Evolutionary conservation across 371 early-diverging fungal genomes (phyloP).

Genomic region (Apophysomyces ossiformis): DNA sequence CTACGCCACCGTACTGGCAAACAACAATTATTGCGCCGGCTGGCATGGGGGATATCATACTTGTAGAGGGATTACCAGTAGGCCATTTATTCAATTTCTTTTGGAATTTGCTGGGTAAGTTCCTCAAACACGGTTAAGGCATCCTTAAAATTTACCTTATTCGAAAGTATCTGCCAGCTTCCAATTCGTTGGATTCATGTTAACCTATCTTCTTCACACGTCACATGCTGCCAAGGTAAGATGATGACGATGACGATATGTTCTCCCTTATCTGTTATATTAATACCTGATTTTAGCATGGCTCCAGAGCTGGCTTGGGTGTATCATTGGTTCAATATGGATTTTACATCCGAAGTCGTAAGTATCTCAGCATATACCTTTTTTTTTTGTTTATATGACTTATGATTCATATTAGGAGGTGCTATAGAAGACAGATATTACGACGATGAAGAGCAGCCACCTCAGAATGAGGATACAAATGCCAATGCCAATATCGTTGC

Average conservation of each 20-base stretch:
- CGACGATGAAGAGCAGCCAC: constrained; percentile 24
- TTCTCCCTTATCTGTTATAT: constrained; percentile 10
- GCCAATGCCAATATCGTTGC: constrained; percentile 33
- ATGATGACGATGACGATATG: background rate
- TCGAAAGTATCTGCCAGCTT: constrained; percentile 62
- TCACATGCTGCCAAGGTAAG: constrained; percentile 63
- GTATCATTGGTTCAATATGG: constrained; percentile 50
- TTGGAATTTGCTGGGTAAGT: constrained; percentile 60
- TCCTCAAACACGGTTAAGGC: background rate
- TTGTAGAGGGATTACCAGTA: constrained; percentile 66
- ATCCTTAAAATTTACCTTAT: background rate
- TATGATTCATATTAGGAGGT: constrained; percentile 7
- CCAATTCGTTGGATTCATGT: constrained; percentile 67
- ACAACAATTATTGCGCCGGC: constrained; percentile 56
- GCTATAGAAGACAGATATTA: constrained; percentile 17
- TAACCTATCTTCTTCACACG: constrained; percentile 67
- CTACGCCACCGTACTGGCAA: constrained; percentile 65
- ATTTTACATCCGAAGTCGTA: constrained; percentile 40
- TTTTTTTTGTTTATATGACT: background rate
- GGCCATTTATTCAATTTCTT: constrained; percentile 57
- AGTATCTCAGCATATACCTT: background rate
- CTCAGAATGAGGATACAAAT: constrained; percentile 15
- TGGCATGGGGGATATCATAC: constrained; percentile 52
- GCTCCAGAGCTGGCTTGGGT: constrained; percentile 55
- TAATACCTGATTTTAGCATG: constrained; percentile 24